Conservation (phyloP, 2,329 filamentous ascomycete species). For the Moelleriella libera region DNA sequence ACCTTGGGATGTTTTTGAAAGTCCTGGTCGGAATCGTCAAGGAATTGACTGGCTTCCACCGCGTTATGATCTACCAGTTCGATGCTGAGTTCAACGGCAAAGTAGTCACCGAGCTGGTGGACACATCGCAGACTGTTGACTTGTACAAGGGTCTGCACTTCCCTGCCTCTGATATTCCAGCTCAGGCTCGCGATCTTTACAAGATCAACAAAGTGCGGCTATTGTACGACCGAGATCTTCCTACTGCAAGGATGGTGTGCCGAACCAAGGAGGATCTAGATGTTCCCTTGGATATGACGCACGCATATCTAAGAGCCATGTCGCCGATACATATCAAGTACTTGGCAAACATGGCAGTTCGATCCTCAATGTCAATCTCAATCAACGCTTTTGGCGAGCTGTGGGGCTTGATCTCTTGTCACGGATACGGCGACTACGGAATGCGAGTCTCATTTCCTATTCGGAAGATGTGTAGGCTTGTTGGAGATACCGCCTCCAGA, state of each 20-base stretch:
- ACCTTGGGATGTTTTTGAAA: constrained; percentile 61
- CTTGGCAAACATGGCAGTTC: constrained; percentile 73
- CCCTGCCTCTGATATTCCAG: constrained; percentile 74
- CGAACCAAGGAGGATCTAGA: constrained; percentile 61
- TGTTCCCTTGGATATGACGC: constrained; percentile 65
- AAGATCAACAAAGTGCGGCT: constrained; percentile 81
- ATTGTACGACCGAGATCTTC: constrained; percentile 70
- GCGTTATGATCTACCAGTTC: constrained; percentile 89
- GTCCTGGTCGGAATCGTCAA: constrained; percentile 76
- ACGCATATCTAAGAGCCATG: constrained; percentile 76
- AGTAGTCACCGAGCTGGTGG: constrained; percentile 77
- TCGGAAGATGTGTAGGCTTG: constrained; percentile 77
- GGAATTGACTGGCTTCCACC: constrained; percentile 79
- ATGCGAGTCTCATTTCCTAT: constrained; percentile 91
- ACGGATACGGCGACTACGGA: constrained; percentile 61
- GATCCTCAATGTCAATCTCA: constrained; percentile 91
- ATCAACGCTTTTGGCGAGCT: constrained; percentile 75
- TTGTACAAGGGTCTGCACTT: constrained; percentile 82
- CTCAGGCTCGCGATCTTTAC: constrained; percentile 77
- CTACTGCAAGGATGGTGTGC: constrained; percentile 71
- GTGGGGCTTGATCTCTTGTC: constrained; percentile 81
- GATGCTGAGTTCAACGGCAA: constrained; percentile 70
- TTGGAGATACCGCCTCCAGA: constrained; percentile 72
- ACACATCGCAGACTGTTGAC: constrained; percentile 66
- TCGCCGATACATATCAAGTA: constrained; percentile 86